phyloP scores from a whole-genome alignment of 2,329 filamentous ascomycete genomes.

The Lachnellula arida region DNA sequence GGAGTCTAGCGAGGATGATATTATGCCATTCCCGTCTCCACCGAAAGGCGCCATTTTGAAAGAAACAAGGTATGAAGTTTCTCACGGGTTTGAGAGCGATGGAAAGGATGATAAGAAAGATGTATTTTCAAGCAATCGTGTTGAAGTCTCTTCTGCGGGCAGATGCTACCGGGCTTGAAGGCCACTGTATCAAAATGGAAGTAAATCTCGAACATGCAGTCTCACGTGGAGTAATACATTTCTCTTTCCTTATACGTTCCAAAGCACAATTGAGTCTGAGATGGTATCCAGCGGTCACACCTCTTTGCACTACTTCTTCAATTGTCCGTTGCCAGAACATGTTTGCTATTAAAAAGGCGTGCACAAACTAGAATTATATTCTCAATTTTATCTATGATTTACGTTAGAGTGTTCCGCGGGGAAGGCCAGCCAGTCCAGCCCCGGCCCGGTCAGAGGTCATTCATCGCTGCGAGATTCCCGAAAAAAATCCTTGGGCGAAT shows the following conservation, averaged over 20 bases:
- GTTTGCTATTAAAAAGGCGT: background rate
- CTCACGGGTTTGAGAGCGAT: too few relatives aligned
- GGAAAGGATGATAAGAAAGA: too few relatives aligned
- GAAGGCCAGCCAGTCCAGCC: background rate
- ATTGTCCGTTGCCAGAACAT: background rate
- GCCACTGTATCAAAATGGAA: too few relatives aligned
- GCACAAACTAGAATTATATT: background rate
- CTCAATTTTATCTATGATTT: too few relatives aligned
- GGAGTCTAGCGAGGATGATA: conserved; percentile 3
- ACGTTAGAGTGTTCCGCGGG: background rate
- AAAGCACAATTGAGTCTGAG: background rate
- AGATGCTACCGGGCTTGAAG: too few relatives aligned
- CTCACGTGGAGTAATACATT: background rate
- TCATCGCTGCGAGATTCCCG: background rate
- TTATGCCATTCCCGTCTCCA: background rate
- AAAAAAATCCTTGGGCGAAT: background rate
- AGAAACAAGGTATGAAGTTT: too few relatives aligned
- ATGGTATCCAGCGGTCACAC: background rate
- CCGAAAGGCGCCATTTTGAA: too few relatives aligned
- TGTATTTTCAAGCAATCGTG: too few relatives aligned
- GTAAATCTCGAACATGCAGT: background rate
- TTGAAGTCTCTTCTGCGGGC: too few relatives aligned
- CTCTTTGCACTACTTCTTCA: background rate
- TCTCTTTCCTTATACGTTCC: background rate
- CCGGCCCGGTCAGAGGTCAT: background rate